phyloP scores from a whole-genome alignment of 2,329 filamentous ascomycete genomes.

The Dryadomyces quercus-mongolicae region DNA sequence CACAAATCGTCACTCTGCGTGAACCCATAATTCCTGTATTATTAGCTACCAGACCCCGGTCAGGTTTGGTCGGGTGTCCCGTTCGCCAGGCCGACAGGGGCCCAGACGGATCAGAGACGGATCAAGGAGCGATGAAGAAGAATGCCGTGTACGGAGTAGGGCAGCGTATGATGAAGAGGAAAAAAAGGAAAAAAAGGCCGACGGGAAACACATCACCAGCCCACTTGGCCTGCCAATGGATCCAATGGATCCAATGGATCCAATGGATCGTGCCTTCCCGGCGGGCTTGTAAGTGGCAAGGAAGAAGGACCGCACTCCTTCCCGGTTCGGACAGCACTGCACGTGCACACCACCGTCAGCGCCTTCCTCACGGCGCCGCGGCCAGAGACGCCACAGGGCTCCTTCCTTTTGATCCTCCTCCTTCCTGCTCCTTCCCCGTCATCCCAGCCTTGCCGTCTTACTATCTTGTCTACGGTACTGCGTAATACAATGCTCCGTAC shows the following conservation, averaged over 20 bases:
- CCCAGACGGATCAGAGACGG: not conserved
- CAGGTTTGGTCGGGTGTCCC: constrained; percentile 4
- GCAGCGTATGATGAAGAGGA: not conserved
- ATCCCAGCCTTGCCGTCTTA: not conserved
- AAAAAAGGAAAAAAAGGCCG: not conserved
- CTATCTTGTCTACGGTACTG: too few relatives aligned
- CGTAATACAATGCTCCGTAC: too few relatives aligned
- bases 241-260: too few relatives aligned
- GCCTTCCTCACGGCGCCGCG: not conserved
- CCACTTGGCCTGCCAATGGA: not conserved
- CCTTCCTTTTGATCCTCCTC: not conserved
- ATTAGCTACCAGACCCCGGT: constrained; percentile 1
- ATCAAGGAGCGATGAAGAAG: not conserved
- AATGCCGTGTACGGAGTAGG: not conserved
- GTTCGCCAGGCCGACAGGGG: constrained; percentile 5
- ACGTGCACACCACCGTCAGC: not conserved
- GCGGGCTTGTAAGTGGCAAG: not conserved
- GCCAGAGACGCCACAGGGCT: not conserved
- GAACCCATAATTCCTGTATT: not conserved
- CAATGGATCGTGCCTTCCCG: constrained; percentile 2
- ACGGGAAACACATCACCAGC: not conserved
- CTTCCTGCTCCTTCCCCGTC: not conserved
- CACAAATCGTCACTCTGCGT: not conserved
- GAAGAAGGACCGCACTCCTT: not conserved
- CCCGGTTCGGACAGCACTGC: not conserved